Evolutionary conservation across 306 rosid genomes (phyloP).

Genomic region (Casuarina glauca): DNA sequence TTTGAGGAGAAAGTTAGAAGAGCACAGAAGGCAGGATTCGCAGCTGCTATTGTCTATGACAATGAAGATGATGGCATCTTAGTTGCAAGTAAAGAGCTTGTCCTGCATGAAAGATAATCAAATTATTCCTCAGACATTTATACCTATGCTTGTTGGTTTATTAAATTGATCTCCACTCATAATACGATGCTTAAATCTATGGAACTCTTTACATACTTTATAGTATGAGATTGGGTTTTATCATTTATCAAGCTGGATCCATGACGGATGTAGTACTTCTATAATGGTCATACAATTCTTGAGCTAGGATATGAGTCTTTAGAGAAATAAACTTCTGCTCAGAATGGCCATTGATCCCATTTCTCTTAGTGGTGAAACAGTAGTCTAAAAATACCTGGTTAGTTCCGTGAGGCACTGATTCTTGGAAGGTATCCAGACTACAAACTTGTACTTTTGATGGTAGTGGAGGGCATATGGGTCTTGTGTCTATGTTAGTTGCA

Average conservation of each 20-base stretch:
- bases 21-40: conserved; percentile 84
- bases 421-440: background rate
- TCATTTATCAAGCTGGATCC: background rate
- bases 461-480: background rate
- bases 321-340: background rate
- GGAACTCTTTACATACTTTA: background rate
- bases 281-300: background rate
- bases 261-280: background rate
- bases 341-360: background rate
- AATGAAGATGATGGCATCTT: conserved; percentile 62
- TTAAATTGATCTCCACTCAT: background rate
- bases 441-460: background rate
- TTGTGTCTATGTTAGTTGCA: too few species aligned
- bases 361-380: background rate
- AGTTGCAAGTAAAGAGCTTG: conserved; percentile 80
- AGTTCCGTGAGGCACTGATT: background rate
- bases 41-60: conserved; percentile 90
- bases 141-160: background rate
- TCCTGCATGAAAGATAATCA: conserved; percentile 16
- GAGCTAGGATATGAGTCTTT: background rate
- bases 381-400: background rate
- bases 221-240: background rate
- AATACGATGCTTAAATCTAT: background rate
- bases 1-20: conserved; percentile 92
- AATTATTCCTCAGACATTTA: background rate